A percentile compares a stretch with the other conserved stretches of the same genome.
Conservation (phyloP, 495 filamentous ascomycete genomes). For the Neurospora hispaniola region DNA sequence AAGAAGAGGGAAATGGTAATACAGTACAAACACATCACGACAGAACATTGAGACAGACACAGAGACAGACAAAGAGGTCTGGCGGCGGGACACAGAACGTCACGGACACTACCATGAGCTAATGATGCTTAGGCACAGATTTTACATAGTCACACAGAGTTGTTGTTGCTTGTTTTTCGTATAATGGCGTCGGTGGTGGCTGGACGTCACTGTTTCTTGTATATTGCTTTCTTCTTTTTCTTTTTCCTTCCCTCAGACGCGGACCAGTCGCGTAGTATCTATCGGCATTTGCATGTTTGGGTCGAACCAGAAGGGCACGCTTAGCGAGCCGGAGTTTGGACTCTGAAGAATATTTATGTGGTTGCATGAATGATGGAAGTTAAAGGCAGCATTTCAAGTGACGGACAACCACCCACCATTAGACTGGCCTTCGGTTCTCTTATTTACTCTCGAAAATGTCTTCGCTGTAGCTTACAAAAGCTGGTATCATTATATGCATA, state of each 20-base stretch:
- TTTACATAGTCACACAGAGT: not conserved
- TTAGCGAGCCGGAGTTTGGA: not conserved
- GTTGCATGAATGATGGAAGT: not conserved
- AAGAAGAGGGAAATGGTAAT: not conserved
- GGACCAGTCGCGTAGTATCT: not conserved
- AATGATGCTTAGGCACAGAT: not conserved
- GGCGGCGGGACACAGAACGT: not conserved
- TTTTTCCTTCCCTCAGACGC: not conserved
- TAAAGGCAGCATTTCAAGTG: not conserved
- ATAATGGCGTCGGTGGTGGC: not conserved
- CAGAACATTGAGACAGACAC: not conserved
- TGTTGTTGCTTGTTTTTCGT: not conserved
- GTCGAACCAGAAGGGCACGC: not conserved
- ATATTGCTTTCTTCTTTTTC: not conserved
- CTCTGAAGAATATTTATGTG: not conserved
- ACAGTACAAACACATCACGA: not conserved
- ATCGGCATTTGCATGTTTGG: not conserved
- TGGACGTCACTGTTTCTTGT: not conserved
- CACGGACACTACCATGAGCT: not conserved
- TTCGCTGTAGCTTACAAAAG: not conserved
- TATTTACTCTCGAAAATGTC: not conserved
- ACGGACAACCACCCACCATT: not conserved
- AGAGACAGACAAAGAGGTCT: not conserved
- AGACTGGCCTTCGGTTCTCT: not conserved
- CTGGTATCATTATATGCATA: not conserved